A percentile compares a stretch with the other conserved stretches of the same genome.
Conservation (phyloP, 805 yeast genomes). For the Huiozyma sinensis region DNA sequence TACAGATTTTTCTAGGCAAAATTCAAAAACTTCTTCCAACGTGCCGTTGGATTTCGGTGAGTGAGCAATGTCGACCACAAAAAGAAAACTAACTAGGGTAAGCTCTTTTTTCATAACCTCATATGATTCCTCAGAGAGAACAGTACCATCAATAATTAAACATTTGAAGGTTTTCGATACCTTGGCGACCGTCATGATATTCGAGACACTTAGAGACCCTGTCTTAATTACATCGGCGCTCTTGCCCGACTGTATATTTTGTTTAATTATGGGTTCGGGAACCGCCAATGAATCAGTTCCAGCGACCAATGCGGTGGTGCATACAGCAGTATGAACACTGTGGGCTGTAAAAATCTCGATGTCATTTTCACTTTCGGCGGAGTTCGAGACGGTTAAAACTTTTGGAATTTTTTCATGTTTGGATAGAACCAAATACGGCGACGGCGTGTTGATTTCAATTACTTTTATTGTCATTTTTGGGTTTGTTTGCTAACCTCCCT, state of each 20-base stretch:
- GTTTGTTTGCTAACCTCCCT: too few relatives aligned
- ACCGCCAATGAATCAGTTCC: conserved; percentile 30
- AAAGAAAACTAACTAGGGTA: not conserved
- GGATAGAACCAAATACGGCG: conserved; percentile 14
- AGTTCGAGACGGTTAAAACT: conserved; percentile 50
- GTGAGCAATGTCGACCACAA: not conserved
- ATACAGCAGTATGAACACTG: conserved; percentile 60
- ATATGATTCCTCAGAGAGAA: not conserved
- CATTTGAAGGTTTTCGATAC: not conserved
- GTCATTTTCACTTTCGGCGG: conserved; percentile 82
- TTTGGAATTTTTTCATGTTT: conserved; percentile 25
- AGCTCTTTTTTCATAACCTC: not conserved
- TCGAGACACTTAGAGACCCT: not conserved
- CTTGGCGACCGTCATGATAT: not conserved
- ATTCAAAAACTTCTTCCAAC: not conserved
- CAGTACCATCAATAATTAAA: not conserved
- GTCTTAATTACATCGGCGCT: not conserved
- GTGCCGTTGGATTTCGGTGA: not conserved
- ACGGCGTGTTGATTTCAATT: conserved; percentile 12
- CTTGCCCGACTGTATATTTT: not conserved
- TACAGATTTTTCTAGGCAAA: not conserved
- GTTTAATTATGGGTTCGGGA: not conserved
- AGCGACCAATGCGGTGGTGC: conserved; percentile 72
- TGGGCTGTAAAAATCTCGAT: conserved; percentile 64
- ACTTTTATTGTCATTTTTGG: not conserved